Evolutionary conservation across 345 rosid species (phyloP).

Genomic region (Odontarrhena argentea): DNA sequence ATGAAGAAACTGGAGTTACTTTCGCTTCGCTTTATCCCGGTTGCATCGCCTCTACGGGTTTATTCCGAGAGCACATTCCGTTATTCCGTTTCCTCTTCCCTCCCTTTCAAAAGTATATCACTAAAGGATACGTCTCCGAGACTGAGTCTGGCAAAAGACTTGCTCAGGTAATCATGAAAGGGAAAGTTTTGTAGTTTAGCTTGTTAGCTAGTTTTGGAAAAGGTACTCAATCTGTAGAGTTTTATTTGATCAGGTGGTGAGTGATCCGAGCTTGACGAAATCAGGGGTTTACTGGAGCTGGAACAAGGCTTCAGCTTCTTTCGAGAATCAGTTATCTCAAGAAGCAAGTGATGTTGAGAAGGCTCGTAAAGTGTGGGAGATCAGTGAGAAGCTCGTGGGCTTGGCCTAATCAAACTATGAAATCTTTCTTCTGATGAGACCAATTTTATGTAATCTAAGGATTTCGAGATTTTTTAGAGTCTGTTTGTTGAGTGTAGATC

Average conservation of each 20-base stretch:
- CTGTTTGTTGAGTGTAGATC: constrained; percentile 37
- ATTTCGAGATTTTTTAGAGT: constrained; percentile 20
- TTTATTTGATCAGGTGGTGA: constrained; percentile 61
- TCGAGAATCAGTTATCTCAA: constrained; percentile 87
- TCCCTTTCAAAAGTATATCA: constrained; percentile 96
- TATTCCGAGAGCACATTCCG: constrained; percentile 96
- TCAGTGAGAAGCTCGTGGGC: constrained; percentile 96
- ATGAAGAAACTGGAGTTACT: constrained; percentile 80
- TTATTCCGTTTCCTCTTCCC: constrained; percentile 92
- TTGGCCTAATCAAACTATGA: constrained; percentile 52
- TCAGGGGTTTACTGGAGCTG: constrained; percentile 99
- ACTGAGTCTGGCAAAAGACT: constrained; percentile 90
- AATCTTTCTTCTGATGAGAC: constrained; percentile 8
- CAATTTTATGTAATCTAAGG: constrained; percentile 9
- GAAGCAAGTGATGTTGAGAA: constrained; percentile 88
- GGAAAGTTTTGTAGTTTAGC: background rate
- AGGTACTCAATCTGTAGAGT: background rate
- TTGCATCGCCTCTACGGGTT: constrained; percentile 94
- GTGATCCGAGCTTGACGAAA: constrained; percentile 94
- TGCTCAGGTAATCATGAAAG: constrained; percentile 48
- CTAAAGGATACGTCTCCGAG: constrained; percentile 94
- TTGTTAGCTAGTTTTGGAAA: background rate
- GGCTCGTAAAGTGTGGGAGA: constrained; percentile 93
- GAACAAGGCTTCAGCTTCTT: constrained; percentile 93
- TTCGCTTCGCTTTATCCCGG: constrained; percentile 95